These are phyloP conservation scores for Penicillium crystallinum DNA, from an alignment of 495 filamentous ascomycete genomes.

Conservation along the genomic window DNA sequence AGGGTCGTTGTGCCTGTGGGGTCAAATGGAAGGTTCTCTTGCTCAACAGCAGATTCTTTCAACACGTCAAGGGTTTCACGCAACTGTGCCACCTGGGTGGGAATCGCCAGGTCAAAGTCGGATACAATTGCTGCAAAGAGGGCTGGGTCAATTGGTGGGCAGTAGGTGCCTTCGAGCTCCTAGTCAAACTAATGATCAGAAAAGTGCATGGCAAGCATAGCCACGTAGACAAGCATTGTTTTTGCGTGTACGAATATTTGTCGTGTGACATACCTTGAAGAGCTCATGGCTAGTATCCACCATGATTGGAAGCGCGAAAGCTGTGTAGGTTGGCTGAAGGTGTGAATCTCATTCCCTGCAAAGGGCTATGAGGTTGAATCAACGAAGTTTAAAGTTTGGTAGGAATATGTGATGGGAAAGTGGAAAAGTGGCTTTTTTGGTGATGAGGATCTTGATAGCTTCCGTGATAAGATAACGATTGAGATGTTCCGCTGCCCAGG, in stretches of 20 bases:
- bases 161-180: constrained; percentile 49
- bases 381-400: not conserved
- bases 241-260: not conserved
- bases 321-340: too few species aligned
- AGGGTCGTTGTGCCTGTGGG: constrained; percentile 55
- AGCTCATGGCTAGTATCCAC: not conserved
- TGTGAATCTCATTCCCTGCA: not conserved
- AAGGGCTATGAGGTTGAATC: not conserved
- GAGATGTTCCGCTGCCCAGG: not conserved
- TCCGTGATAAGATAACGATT: not conserved
- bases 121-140: constrained; percentile 59
- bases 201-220: not conserved
- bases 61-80: constrained; percentile 52
- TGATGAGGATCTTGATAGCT: not conserved
- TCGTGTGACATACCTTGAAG: not conserved
- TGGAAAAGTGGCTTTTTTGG: not conserved
- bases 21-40: constrained; percentile 71
- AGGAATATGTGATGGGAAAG: not conserved
- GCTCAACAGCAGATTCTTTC: constrained; percentile 53
- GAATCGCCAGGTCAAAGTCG: constrained; percentile 56
- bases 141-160: constrained; percentile 58
- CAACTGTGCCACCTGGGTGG: constrained; percentile 46
- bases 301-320: not conserved
- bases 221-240: not conserved
- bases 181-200: constrained; percentile 6